Evolutionary conservation across 139 green algal genomes (phyloP).

Genomic region (Haematococcus sp.): DNA sequence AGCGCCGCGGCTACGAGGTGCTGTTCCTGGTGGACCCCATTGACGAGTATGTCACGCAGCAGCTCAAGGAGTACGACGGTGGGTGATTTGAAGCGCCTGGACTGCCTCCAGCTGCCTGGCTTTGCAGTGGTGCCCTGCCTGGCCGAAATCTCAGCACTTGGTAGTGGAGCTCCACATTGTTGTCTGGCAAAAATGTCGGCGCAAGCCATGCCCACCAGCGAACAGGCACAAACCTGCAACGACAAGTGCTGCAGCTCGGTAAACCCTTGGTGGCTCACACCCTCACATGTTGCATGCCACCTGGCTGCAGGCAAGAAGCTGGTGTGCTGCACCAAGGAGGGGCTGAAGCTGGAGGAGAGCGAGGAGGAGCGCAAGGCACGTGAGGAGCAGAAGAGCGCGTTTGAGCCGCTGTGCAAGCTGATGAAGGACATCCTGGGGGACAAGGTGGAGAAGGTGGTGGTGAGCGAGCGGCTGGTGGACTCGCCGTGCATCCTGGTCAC

Average conservation of each 20-base stretch:
- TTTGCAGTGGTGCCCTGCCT: too few relatives aligned
- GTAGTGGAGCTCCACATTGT: too few relatives aligned
- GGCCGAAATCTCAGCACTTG: too few relatives aligned
- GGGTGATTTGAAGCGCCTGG: background rate
- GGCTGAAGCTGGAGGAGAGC: conserved; percentile 74
- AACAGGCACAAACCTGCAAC: too few relatives aligned
- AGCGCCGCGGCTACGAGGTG: conserved; percentile 94
- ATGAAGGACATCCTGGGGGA: conserved; percentile 98
- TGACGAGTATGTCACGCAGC: conserved; percentile 99
- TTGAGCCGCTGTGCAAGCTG: conserved; percentile 85
- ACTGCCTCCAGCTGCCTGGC: too few relatives aligned
- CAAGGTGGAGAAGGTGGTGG: conserved; percentile 88
- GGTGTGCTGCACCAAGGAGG: conserved; percentile 96
- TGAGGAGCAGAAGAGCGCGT: conserved; percentile 78
- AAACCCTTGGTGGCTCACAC: too few relatives aligned
- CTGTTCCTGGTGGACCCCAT: conserved; percentile 99
- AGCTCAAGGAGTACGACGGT: conserved; percentile 90
- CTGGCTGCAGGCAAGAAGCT: conserved; percentile 93
- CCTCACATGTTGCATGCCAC: too few relatives aligned
- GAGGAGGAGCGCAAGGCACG: conserved; percentile 93
- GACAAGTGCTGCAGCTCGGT: too few relatives aligned
- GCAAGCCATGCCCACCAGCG: too few relatives aligned
- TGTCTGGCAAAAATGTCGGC: too few relatives aligned
- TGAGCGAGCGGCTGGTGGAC: conserved; percentile 96
- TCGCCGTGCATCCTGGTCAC: conserved; percentile 98